Percentiles rank a stretch among this genome's conserved stretches.
Conservation (phyloP, 441 rosid genomes). For the Syzygium syzygioides region DNA sequence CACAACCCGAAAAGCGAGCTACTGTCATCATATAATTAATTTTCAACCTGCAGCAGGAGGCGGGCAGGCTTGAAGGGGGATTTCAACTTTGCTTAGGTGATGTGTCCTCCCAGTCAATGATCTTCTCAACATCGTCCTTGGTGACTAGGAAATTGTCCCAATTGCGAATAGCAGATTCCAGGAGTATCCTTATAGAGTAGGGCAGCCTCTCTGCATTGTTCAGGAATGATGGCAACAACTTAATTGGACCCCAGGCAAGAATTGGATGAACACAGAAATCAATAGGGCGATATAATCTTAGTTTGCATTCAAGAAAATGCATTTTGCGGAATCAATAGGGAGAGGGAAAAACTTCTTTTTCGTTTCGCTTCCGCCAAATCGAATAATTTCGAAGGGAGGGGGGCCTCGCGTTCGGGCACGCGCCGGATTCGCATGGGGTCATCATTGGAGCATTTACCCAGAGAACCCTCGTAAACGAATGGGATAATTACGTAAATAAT, state of each 20-base stretch:
- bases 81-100: slow-evolving; percentile 58
- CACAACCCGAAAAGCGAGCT: not conserved
- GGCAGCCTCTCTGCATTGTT: slow-evolving; percentile 38
- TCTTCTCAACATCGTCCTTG: slow-evolving; percentile 57
- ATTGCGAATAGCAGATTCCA: slow-evolving; percentile 60
- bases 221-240: not conserved
- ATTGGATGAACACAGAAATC: not conserved
- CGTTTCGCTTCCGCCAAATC: not conserved
- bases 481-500: too few relatives aligned
- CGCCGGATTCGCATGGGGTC: not conserved
- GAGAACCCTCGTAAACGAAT: too few relatives aligned
- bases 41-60: slow-evolving; percentile 45
- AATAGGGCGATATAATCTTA: not conserved
- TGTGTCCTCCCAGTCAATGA: slow-evolving; percentile 59
- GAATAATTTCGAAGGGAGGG: not conserved
- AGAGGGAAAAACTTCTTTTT: not conserved
- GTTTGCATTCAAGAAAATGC: not conserved
- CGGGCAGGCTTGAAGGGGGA: slow-evolving; percentile 69
- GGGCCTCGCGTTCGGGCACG: not conserved
- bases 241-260: not conserved
- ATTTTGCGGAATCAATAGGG: not conserved
- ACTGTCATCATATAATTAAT: not conserved
- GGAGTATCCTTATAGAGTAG: slow-evolving; percentile 47
- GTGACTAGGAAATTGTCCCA: slow-evolving; percentile 58
- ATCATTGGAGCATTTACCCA: too few relatives aligned